Conservation (phyloP, 192 early-diverging fungal genomes). For the Coemansia sp. region DNA sequence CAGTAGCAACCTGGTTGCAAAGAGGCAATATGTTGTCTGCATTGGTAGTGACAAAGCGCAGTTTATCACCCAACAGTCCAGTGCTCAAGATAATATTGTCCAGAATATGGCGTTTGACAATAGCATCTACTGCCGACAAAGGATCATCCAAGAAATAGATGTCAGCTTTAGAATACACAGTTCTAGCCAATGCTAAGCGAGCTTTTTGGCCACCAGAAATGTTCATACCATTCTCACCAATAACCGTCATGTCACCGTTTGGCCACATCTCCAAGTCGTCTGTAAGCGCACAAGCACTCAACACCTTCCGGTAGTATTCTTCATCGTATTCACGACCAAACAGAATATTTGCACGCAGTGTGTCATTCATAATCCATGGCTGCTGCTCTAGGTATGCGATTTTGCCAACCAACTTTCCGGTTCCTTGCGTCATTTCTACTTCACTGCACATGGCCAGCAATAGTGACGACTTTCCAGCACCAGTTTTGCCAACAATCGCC, state of each 20-base stretch:
- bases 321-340: conserved; percentile 71
- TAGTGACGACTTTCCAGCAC: conserved; percentile 67
- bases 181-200: conserved; percentile 67
- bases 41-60: conserved; percentile 54
- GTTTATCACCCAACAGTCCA: conserved; percentile 58
- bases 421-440: conserved; percentile 38
- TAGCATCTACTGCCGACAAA: conserved; percentile 71
- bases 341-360: conserved; percentile 78
- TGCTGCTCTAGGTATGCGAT: conserved; percentile 41
- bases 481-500: conserved; percentile 63
- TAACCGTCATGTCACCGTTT: conserved; percentile 69
- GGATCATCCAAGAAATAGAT: conserved; percentile 77
- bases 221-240: conserved; percentile 73
- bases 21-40: conserved; percentile 30
- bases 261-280: conserved; percentile 68
- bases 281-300: conserved; percentile 66
- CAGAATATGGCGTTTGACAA: conserved; percentile 67
- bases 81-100: conserved; percentile 61
- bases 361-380: conserved; percentile 51
- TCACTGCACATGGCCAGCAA: conserved; percentile 65
- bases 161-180: conserved; percentile 70
- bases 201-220: conserved; percentile 75
- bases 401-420: conserved; percentile 23
- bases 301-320: conserved; percentile 61
- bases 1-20: conserved; percentile 27